A percentile compares a stretch with the other conserved stretches of the same genome.
Conservation (phyloP, 148 eudicot species). For the Rhododendron williamsianum region DNA sequence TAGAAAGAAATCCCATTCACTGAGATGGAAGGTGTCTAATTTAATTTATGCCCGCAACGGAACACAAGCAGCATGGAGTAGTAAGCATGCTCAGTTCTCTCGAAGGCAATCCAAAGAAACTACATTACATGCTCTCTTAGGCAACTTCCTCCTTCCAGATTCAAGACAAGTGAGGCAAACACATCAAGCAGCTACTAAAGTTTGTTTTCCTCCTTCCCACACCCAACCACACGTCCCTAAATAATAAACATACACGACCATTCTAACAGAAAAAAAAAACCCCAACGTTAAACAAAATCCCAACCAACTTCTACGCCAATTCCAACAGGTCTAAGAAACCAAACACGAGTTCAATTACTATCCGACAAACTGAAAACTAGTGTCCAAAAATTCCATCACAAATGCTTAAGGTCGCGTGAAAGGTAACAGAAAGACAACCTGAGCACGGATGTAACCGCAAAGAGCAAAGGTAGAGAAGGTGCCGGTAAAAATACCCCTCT, state of each 20-base stretch:
- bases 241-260: not conserved
- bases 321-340: not conserved
- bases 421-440: slow-evolving; percentile 32
- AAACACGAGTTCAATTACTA: not conserved
- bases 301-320: not conserved
- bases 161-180: not conserved
- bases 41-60: slow-evolving; percentile 24
- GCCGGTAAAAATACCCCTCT: slow-evolving; percentile 60
- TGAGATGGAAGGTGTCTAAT: not conserved
- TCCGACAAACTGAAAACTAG: not conserved
- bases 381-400: not conserved
- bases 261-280: not conserved
- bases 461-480: slow-evolving; percentile 71
- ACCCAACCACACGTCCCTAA: not conserved
- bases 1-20: not conserved
- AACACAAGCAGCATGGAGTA: slow-evolving; percentile 8
- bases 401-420: not conserved
- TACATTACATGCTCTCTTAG: not conserved
- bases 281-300: not conserved
- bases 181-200: not conserved
- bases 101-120: slow-evolving; percentile 8
- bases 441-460: slow-evolving; percentile 76
- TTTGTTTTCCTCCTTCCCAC: not conserved
- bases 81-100: slow-evolving; percentile 14
- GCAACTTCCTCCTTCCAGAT: not conserved